These are phyloP conservation scores for Exophiala bonariae DNA, from an alignment of 2,329 filamentous ascomycete species.

Conservation along the genomic window DNA sequence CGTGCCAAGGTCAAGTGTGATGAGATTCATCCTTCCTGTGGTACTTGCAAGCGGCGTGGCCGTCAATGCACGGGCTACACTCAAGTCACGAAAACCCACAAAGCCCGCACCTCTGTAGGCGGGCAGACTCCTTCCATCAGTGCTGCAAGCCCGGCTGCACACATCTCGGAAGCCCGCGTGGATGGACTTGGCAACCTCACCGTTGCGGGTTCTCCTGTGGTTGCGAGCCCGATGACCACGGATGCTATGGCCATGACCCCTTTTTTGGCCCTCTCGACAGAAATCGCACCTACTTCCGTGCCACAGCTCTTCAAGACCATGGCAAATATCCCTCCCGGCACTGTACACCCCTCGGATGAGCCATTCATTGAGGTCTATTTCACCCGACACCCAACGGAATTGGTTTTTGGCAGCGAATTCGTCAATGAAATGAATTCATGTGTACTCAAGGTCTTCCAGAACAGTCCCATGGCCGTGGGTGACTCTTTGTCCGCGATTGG, in stretches of 20 bases:
- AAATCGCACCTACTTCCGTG: background rate
- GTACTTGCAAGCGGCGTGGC: conserved; percentile 35
- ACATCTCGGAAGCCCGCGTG: too few species aligned
- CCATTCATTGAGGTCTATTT: conserved; percentile 34
- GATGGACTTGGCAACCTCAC: too few species aligned
- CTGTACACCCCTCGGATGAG: conserved; percentile 30
- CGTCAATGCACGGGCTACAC: conserved; percentile 34
- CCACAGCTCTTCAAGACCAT: background rate
- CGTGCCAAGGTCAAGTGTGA: conserved; percentile 24
- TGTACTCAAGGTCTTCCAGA: conserved; percentile 32
- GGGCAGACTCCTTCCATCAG: too few species aligned
- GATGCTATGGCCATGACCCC: too few species aligned
- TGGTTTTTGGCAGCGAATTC: conserved; percentile 34
- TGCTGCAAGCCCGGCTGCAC: background rate
- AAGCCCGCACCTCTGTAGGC: conserved; percentile 2
- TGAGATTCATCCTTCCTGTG: conserved; percentile 29
- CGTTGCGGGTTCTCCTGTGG: too few species aligned
- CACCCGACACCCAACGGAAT: conserved; percentile 31
- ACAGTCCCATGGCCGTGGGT: conserved; percentile 30
- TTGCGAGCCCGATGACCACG: too few species aligned
- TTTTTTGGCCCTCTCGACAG: background rate
- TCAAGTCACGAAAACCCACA: conserved; percentile 5
- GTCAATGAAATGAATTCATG: conserved; percentile 36
- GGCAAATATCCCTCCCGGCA: conserved; percentile 28
- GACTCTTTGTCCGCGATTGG: conserved; percentile 34